Evolutionary conservation across 257 asterid species (phyloP).

Genomic region (Henckelia pumila): DNA sequence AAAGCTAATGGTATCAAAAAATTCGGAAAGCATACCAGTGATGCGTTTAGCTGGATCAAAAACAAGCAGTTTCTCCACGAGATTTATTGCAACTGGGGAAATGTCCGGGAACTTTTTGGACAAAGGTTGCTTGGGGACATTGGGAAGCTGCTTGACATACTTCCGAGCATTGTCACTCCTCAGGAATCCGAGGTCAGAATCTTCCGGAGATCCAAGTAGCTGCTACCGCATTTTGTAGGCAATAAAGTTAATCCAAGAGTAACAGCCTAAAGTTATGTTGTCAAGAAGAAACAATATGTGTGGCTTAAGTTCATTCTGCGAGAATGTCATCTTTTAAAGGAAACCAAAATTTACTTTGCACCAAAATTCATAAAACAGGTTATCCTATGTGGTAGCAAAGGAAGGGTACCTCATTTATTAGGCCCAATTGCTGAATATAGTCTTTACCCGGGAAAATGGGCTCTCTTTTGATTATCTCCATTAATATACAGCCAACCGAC

Average conservation of each 20-base stretch:
- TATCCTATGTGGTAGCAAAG: neutral
- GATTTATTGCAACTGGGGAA: constrained; percentile 70
- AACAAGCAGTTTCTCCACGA: constrained; percentile 71
- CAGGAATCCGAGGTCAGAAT: constrained; percentile 78
- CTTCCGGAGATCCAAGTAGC: constrained; percentile 89
- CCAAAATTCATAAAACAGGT: neutral
- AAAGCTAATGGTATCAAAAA: constrained; percentile 11
- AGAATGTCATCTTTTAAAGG: neutral
- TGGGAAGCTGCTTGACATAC: constrained; percentile 76
- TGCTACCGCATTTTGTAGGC: constrained; percentile 29
- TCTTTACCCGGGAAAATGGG: constrained; percentile 73
- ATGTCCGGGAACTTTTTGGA: constrained; percentile 57
- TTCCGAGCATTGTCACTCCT: constrained; percentile 74
- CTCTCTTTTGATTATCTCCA: constrained; percentile 58
- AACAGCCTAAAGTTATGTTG: neutral
- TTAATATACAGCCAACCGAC: constrained; percentile 72
- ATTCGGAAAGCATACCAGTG: constrained; percentile 46
- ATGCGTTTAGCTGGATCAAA: constrained; percentile 89
- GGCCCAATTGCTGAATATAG: constrained; percentile 61
- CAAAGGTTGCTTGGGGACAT: constrained; percentile 52
- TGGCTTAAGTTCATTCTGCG: constrained; percentile 2
- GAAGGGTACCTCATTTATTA: constrained; percentile 50
- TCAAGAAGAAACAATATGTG: neutral
- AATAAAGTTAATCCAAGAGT: constrained; percentile 4
- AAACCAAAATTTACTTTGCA: neutral